Evolutionary conservation across 2,329 filamentous ascomycete genomes (phyloP).

Genomic region (Colletotrichum eleusines): DNA sequence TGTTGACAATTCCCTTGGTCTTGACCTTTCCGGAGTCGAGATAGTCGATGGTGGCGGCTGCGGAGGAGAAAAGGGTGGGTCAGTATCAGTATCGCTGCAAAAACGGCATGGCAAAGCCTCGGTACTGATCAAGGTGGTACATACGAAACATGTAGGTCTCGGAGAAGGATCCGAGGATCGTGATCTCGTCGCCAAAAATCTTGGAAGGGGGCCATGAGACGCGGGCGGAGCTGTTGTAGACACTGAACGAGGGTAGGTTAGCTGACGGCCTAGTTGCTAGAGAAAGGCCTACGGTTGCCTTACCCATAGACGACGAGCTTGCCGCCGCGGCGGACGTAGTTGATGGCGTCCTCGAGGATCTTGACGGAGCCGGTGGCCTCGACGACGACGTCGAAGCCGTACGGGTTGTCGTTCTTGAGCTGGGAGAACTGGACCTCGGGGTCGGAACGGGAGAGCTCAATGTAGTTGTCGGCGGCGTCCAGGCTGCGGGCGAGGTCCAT

Average conservation of each 20-base stretch:
- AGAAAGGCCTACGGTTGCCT: constrained; percentile 1
- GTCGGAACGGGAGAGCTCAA: constrained; percentile 66
- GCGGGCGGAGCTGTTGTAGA: constrained; percentile 72
- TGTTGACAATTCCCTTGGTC: constrained; percentile 78
- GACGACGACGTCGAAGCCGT: constrained; percentile 76
- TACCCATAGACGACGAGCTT: constrained; percentile 77
- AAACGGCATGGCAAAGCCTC: background rate
- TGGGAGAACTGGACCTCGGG: constrained; percentile 70
- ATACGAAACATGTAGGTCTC: constrained; percentile 79
- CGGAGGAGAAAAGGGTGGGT: constrained; percentile 1
- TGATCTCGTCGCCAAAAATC: constrained; percentile 78
- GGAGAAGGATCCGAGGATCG: constrained; percentile 79
- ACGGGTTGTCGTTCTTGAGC: constrained; percentile 73
- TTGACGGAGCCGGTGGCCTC: constrained; percentile 77
- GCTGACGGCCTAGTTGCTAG: background rate
- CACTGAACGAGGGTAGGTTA: constrained; percentile 53
- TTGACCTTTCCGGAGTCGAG: constrained; percentile 71
- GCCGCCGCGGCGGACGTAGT: constrained; percentile 78
- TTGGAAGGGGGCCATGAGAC: constrained; percentile 78
- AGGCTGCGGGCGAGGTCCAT: constrained; percentile 75
- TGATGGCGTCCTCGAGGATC: constrained; percentile 77
- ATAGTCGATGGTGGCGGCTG: constrained; percentile 62
- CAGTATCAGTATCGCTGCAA: background rate
- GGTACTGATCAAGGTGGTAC: constrained; percentile 41
- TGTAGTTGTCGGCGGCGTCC: constrained; percentile 65